Base-by-base conservation (phyloP, 176 grass and related monocot genomes). In the Oryza longistaminata region DNA sequence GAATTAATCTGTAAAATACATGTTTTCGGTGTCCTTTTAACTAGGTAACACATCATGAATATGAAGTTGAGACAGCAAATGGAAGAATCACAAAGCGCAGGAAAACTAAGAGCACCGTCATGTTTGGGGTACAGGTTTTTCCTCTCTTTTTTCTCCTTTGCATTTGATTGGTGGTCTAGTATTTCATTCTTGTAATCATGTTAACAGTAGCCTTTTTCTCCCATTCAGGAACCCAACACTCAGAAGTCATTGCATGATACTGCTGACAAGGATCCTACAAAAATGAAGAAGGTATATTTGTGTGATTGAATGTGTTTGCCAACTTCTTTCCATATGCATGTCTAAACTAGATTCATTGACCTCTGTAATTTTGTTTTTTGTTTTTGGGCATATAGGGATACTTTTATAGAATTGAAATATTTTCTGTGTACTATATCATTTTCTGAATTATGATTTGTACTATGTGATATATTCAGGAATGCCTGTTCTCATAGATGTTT, bases 1-100 rank as follows among this genome's bases (percentile, higher is more conserved):
- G 29, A 78, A 16, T 70, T 80, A 64, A 61, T 79, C 17, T 50
- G 22, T 46, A 40, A 77, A 75, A 24, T 79, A 31, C 50, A 53
- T 90, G 10, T 85, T 58, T 86, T 44, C 77, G 49, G 21, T 12
- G 39, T 88, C 88, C n/a, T 5, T 66, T 46, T 21, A 82, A 79
- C 67, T 78, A 96, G 96, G 88, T 95, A 70, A 93, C 87, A 79
- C 91, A 79, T 37, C 92, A 94, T 89, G 96, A 94, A 85, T 96
- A 98, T 80, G 93, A 93, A 90, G 90, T 94, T 74, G 93, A 96
- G 82, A 93, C 92, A 82, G 88, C 88, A 48, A 88, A 91, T 84
- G 93, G 93, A 88, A 92, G 83, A 89, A 90, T 93, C 58, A 95
- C 90, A 82, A 98, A 94, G 86, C 93, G 93, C 88, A 92, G 91